Base-by-base conservation (phyloP, 352 stramenopile species). In the Phytophthora pini region DNA sequence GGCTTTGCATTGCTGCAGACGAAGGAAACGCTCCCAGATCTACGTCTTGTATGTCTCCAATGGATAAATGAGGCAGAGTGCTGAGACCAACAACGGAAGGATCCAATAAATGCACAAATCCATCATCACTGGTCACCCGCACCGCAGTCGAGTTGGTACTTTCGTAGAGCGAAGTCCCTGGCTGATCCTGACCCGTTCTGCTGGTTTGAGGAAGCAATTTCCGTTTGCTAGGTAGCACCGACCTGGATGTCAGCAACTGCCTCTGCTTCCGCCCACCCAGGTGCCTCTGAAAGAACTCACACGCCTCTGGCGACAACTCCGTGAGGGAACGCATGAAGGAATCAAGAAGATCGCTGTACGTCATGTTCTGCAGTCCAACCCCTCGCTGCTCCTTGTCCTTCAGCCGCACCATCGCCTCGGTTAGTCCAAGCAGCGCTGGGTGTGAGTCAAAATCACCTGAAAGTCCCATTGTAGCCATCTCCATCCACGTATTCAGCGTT, bases 351-450 rank as follows among this genome's bases (percentile, higher is more conserved):
- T 81, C 65, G 36, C 71, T 91, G 61, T 91, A 92, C 17, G 51
- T 73, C 87, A 94, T 94, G 61, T 94, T 94, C 65, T 94, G 87
- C 54, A 91, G 61, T 0, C 86, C 86, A 6, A 94, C 84, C 7
- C 86, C 84, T 24, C 86, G 86, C 3, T 78, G 69, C 48, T 93
- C 77, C 61, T 94, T 94, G 49, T 93, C 79, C 46, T 91, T 93
- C 10, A 89, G 65, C n/a, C 70, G 73, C 22, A 88, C 74, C 77
- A 94, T 91, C 7, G 72, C 80, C 56, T 94, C 84, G 2, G 88
- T 56, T 13, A 94, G 47, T 0, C 84, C 87, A 5, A 94, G 47
- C 11, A 92, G 65, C 27, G 82, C 72, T n/a, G 82, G 75, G 39
- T 90, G 80, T 3, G 79, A 70, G 24, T 89, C 64, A 54, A 94